Conservation (phyloP, 2,329 filamentous ascomycete genomes). For the Fusarium scirpi region DNA sequence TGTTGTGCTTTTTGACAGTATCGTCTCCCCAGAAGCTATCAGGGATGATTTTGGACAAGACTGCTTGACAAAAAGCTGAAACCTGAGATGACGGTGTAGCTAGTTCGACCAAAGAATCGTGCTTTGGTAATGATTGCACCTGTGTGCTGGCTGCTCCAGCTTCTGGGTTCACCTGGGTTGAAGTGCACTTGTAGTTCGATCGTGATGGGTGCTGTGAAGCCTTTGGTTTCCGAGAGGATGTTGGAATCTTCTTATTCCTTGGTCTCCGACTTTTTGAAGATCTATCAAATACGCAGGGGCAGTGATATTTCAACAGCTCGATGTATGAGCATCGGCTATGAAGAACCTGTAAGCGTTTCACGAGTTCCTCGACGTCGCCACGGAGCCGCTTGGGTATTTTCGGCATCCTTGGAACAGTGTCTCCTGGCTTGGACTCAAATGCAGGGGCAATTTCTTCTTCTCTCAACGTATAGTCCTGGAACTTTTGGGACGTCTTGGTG, state of each 20-base stretch:
- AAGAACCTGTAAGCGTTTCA: slow-evolving; percentile 75
- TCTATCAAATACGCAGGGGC: slow-evolving; percentile 63
- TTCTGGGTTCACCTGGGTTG: slow-evolving; percentile 13
- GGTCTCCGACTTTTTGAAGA: slow-evolving; percentile 6
- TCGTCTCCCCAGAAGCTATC: slow-evolving; percentile 77
- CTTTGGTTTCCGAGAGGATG: slow-evolving; percentile 8
- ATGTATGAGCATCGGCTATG: slow-evolving; percentile 83
- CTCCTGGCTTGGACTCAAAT: slow-evolving; percentile 32
- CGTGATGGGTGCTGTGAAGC: neutral
- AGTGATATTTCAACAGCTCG: slow-evolving; percentile 84
- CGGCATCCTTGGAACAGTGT: slow-evolving; percentile 24
- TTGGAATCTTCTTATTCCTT: slow-evolving; percentile 8
- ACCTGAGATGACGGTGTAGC: slow-evolving; percentile 77
- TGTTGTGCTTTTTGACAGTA: slow-evolving; percentile 68
- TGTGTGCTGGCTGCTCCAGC: slow-evolving; percentile 19
- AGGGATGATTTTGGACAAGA: slow-evolving; percentile 79
- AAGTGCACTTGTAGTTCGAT: slow-evolving; percentile 27
- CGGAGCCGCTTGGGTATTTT: slow-evolving; percentile 76
- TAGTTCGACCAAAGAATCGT: slow-evolving; percentile 69
- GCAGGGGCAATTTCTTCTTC: slow-evolving; percentile 78
- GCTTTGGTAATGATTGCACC: slow-evolving; percentile 14
- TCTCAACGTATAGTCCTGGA: slow-evolving; percentile 87
- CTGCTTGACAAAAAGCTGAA: slow-evolving; percentile 87
- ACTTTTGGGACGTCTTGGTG: slow-evolving; percentile 75
- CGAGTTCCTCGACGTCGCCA: slow-evolving; percentile 68